Evolutionary conservation across 129 eudicot genomes (phyloP).

Genomic region (Helianthus annuus): DNA sequence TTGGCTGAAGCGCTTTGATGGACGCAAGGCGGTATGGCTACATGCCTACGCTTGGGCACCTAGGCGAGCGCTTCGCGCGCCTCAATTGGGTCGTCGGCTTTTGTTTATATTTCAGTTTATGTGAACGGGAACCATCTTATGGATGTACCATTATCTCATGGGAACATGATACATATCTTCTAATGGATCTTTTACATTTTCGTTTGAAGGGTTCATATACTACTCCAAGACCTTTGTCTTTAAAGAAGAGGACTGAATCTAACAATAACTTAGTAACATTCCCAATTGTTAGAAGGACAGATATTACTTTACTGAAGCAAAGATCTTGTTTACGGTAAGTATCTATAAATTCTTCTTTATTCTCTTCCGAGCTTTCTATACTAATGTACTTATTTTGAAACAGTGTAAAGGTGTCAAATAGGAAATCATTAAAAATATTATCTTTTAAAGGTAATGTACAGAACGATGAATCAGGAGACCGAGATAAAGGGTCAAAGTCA

Average conservation of each 20-base stretch:
- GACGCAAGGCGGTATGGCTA: too few species aligned
- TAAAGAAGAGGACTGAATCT: conserved; percentile 48
- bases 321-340: conserved; percentile 57
- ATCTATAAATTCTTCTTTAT: neutral
- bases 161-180: neutral
- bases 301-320: conserved; percentile 49
- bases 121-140: neutral
- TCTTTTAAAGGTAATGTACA: conserved; percentile 66
- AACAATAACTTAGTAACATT: conserved; percentile 32
- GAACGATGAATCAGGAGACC: conserved; percentile 56
- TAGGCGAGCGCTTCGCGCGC: too few species aligned
- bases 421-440: conserved; percentile 52
- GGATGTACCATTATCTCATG: neutral
- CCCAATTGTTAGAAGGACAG: conserved; percentile 40
- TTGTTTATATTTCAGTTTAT: neutral
- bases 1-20: too few species aligned
- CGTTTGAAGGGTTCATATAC: conserved; percentile 70
- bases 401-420: conserved; percentile 56
- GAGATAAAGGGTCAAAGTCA: conserved; percentile 56
- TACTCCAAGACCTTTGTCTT: conserved; percentile 45
- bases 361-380: conserved; percentile 1
- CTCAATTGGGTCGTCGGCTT: too few species aligned
- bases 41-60: too few species aligned
- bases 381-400: conserved; percentile 12
- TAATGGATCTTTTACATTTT: conserved; percentile 26